Evolutionary conservation across 208 protist species (phyloP), one percentile per base, ranked within the genome.

Genomic region (Crithidia mellificae): DNA sequence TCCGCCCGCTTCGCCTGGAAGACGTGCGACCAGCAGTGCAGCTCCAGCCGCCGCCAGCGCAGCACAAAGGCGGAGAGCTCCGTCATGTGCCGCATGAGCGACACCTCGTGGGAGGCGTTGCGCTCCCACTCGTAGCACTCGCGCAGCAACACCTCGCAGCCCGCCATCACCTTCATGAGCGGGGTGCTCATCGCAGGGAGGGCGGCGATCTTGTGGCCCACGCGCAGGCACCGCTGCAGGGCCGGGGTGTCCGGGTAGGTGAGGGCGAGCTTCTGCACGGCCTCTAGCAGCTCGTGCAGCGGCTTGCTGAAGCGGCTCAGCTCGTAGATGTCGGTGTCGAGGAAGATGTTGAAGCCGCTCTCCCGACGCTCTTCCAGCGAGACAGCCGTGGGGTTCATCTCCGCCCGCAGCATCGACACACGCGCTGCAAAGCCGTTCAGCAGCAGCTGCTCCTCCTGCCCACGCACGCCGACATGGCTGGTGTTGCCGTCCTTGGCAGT

Each of bases 101-200:
- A 98, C 6, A 98, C 88, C 34, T 81, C 81, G 39, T 91, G 90
- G 5, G 85, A 83, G 0, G 97, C 95, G 80, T 97, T 97, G 63
- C 92, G 79, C 71, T 99, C 97, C 98, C 98, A 99, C 64, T 99
- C 96, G 67, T 98, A 91, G 67, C 89, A 92, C 64, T 98, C 91
- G 20, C 85, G 72, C 41, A 99, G 70, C 14, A 99, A 76, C 44
- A 99, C 66, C 87, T 99, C 98, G 29, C 97, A 88, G 25, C 97
- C 98, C 0, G 87, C 65, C 80, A 99, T 85, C 30, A 98, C 72
- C 70, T 97, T 94, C 81, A 97, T 97, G 46, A 98, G 70, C n/a
- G 94, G 94, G 20, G 92, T 83, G 56, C 76, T 83, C 80, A 96
- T 68, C 50, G 81, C 68, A 8, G 95, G 87, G 39, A 98, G 96